These are phyloP conservation scores for Colletotrichum sp. DNA, from an alignment of 2,329 filamentous ascomycete genomes.

Conservation along the genomic window DNA sequence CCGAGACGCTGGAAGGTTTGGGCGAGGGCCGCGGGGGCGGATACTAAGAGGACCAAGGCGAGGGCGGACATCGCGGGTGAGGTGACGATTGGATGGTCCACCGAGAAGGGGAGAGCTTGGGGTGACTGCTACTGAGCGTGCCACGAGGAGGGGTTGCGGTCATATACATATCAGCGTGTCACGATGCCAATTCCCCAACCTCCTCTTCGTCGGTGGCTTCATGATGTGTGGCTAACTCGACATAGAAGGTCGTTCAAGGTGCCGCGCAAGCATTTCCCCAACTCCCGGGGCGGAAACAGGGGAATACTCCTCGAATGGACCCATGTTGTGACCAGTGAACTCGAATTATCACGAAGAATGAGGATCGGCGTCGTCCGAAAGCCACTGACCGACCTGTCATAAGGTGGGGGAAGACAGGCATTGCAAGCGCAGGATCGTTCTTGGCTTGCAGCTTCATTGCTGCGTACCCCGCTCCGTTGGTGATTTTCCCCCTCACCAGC, in stretches of 20 bases:
- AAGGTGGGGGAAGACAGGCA: slow-evolving; percentile 6
- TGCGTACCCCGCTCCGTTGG: slow-evolving; percentile 13
- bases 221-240: background rate
- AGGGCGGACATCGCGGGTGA: slow-evolving; percentile 35
- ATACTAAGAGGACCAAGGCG: slow-evolving; percentile 36
- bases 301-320: background rate
- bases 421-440: background rate
- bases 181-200: background rate
- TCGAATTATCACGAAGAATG: background rate
- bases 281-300: background rate
- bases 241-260: slow-evolving; percentile 1
- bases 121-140: background rate
- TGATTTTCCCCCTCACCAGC: background rate
- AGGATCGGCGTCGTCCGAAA: slow-evolving; percentile 1
- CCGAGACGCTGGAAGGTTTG: slow-evolving; percentile 67
- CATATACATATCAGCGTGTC: background rate
- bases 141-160: background rate
- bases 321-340: background rate
- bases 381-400: background rate
- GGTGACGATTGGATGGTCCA: background rate
- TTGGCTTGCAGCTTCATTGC: slow-evolving; percentile 15
- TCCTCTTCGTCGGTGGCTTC: background rate
- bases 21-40: slow-evolving; percentile 46
- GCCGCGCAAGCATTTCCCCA: background rate
- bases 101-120: background rate